phyloP scores from a whole-genome alignment of 2,329 filamentous ascomycete species.

The Exophiala oligosperma region DNA sequence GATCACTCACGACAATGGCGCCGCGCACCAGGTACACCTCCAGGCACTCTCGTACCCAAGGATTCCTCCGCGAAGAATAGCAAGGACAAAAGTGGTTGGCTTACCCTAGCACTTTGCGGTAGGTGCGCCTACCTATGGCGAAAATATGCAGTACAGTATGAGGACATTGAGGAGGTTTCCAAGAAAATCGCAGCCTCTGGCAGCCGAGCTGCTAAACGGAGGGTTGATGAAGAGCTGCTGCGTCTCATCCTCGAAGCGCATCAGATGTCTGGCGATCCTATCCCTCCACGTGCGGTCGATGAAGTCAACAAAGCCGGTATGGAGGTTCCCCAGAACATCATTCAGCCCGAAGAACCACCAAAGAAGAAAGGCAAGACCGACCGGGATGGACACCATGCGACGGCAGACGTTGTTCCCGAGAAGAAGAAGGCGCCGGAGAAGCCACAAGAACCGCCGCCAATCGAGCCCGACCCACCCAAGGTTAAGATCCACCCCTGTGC shows the following conservation, averaged over 20 bases:
- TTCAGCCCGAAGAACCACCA: slow-evolving; percentile 47
- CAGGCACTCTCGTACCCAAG: slow-evolving; percentile 67
- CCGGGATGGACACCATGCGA: slow-evolving; percentile 49
- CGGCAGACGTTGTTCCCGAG: slow-evolving; percentile 44
- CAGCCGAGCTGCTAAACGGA: slow-evolving; percentile 80
- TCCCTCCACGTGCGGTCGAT: slow-evolving; percentile 43
- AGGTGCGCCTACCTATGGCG: slow-evolving; percentile 93
- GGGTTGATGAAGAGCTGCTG: slow-evolving; percentile 83
- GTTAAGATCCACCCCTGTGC: slow-evolving; percentile 79
- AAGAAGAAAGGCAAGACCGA: slow-evolving; percentile 63
- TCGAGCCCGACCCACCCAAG: slow-evolving; percentile 76
- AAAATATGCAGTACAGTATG: slow-evolving; percentile 93
- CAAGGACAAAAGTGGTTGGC: slow-evolving; percentile 75
- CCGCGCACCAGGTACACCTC: slow-evolving; percentile 74
- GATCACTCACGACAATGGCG: slow-evolving; percentile 86
- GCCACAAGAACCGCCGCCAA: slow-evolving; percentile 55
- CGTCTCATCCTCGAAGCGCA: slow-evolving; percentile 47
- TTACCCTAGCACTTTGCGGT: slow-evolving; percentile 80
- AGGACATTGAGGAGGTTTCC: slow-evolving; percentile 85
- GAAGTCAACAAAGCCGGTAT: slow-evolving; percentile 46
- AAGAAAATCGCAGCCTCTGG: slow-evolving; percentile 82
- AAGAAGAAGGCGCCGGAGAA: slow-evolving; percentile 65
- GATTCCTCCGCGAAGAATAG: slow-evolving; percentile 63
- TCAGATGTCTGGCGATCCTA: slow-evolving; percentile 43
- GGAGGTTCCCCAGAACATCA: slow-evolving; percentile 36